phyloP scores from a whole-genome alignment of 192 early-diverging fungal genomes.

The Rhizophagus sp. region DNA sequence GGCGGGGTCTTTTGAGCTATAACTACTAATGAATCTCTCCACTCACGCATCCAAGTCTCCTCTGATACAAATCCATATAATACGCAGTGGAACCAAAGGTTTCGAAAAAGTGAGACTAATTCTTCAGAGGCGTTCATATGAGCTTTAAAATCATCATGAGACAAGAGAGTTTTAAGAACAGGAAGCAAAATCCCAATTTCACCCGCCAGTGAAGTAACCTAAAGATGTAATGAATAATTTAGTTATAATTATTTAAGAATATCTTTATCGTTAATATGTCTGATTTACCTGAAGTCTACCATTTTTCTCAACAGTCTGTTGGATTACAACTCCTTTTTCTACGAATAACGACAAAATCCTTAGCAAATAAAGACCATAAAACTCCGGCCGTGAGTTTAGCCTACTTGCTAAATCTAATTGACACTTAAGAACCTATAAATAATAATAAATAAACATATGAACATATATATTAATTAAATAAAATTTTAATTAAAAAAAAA shows the following conservation, averaged over 20 bases:
- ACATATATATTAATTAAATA: conserved; percentile 1
- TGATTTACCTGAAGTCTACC: conserved; percentile 42
- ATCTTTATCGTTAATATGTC: not conserved
- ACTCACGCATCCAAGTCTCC: conserved; percentile 74
- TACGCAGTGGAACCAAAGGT: conserved; percentile 90
- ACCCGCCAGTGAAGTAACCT: conserved; percentile 46
- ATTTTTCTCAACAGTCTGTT: conserved; percentile 42
- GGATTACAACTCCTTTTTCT: conserved; percentile 61
- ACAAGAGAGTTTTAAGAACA: conserved; percentile 59
- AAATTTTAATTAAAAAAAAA: not conserved
- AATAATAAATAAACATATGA: not conserved
- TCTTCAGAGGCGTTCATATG: conserved; percentile 61
- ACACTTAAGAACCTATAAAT: conserved; percentile 45
- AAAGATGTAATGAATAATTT: not conserved
- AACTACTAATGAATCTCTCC: conserved; percentile 62
- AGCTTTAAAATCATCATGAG: conserved; percentile 57
- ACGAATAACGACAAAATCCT: conserved; percentile 58
- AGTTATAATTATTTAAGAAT: not conserved
- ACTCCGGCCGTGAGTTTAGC: conserved; percentile 53
- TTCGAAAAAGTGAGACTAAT: conserved; percentile 73
- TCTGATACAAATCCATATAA: conserved; percentile 75
- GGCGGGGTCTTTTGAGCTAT: conserved; percentile 88
- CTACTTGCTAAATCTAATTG: conserved; percentile 51
- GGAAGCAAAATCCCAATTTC: conserved; percentile 63
- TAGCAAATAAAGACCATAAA: conserved; percentile 53